Evolutionary conservation across 1,139 yeast genomes (phyloP), one percentile per base, ranked within the genome.

Genomic region (Blastobotrys buckinghamii): DNA sequence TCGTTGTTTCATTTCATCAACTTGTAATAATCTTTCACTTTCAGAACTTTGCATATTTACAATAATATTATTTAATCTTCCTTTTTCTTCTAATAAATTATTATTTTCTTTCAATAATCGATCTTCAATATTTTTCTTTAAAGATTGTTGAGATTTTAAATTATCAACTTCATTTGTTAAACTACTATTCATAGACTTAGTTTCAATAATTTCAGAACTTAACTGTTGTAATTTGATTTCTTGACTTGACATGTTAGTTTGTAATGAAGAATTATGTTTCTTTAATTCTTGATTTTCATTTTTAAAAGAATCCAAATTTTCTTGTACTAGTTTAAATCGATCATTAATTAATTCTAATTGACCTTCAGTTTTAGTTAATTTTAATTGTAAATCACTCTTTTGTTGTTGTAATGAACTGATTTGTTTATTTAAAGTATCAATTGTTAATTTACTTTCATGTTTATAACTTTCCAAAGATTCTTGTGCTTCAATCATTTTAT

Each of bases 11-110:
- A 81, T 63, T 39, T 81, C 83, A 26, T 69, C 64, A 42, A 76
- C 72, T 9, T 79, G 69, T 0, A 70, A 60, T 48, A 82, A 84
- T 48, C 90, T 74, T 60, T 85, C 94, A 49, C 73, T 74, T 48
- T 82, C 78, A 37, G 82, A 65, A 0, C 76, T 58, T 63, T 85
- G 90, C 49, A 85, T 68, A 58, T 77, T 84, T 20, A 77, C 64
- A n/a, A 85, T 74, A 53, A 82, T 71, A 7, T 77, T 76, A 55
- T 75, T 81, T 42, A 87, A 70, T 48, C 80, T 76, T 10, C 75
- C 66, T 58, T 81, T 81, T 59, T 88, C 95, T 6, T 73, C 72
- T 45, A 74, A 68, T 50, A 85, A 69, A 35, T 73, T 76, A 5
- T 70, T 66, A 44, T 80, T 72, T 52, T 84, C 92, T 26, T 69